A percentile compares a stretch with the other conserved stretches of the same genome.
phyloP scores from a whole-genome alignment of 768 basidiomycete genomes.

The Leccinum fibrillosum region DNA sequence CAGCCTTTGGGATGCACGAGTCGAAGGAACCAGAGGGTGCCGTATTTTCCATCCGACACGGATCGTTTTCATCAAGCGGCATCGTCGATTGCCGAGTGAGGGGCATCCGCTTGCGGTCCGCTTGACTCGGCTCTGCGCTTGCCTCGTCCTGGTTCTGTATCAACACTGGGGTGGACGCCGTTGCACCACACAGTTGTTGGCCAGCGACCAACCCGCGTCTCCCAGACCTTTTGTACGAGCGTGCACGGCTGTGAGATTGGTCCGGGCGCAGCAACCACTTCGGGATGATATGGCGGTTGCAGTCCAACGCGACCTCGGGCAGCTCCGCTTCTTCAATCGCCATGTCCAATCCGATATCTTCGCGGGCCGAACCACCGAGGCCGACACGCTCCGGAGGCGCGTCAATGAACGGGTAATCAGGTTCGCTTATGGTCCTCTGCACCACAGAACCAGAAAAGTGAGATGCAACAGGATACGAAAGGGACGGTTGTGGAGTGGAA shows the following conservation, averaged over 20 bases:
- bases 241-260: conserved; percentile 45
- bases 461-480: conserved; percentile 17
- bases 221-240: conserved; percentile 40
- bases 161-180: conserved; percentile 72
- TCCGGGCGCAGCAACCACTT: conserved; percentile 76
- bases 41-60: conserved; percentile 42
- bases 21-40: conserved; percentile 26
- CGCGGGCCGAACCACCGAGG: conserved; percentile 18
- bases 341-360: conserved; percentile 41
- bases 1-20: neutral
- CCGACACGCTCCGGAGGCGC: neutral
- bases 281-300: conserved; percentile 94
- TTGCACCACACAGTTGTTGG: conserved; percentile 46
- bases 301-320: conserved; percentile 91
- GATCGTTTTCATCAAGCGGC: conserved; percentile 38
- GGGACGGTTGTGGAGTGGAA: conserved; percentile 14
- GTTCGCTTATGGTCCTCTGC: conserved; percentile 28
- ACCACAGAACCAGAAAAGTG: conserved; percentile 26
- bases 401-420: conserved; percentile 7
- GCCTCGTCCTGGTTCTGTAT: conserved; percentile 31
- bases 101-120: conserved; percentile 35
- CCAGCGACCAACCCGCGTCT: conserved; percentile 35
- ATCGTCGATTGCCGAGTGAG: conserved; percentile 40
- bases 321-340: conserved; percentile 70
- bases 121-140: conserved; percentile 4